Evolutionary conservation across 257 asterid species (phyloP).

Genomic region (Capsicum pubescens): DNA sequence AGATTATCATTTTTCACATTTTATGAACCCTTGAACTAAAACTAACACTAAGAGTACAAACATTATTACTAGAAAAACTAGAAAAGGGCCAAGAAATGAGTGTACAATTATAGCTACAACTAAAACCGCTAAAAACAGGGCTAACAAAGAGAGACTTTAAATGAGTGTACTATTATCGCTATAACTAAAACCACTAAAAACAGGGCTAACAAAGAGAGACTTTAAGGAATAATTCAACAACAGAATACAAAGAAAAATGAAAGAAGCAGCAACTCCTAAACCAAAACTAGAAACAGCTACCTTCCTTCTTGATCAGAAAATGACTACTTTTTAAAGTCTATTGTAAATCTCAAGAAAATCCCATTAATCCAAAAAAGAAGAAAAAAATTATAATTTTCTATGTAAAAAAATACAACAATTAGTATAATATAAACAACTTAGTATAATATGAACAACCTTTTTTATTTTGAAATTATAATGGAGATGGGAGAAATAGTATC

Average conservation of each 20-base stretch:
- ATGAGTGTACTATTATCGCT: constrained; percentile 16
- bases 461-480: too few relatives aligned
- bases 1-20: too few relatives aligned
- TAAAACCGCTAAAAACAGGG: too few relatives aligned
- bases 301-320: too few relatives aligned
- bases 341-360: too few relatives aligned
- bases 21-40: too few relatives aligned
- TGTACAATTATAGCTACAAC: neutral
- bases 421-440: constrained; percentile 9
- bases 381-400: neutral
- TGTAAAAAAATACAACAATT: neutral
- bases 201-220: constrained; percentile 55
- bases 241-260: constrained; percentile 52
- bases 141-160: too few relatives aligned
- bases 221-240: constrained; percentile 55
- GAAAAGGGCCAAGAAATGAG: constrained; percentile 51
- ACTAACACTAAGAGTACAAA: constrained; percentile 10
- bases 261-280: constrained; percentile 51
- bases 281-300: constrained; percentile 33
- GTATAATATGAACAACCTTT: too few relatives aligned
- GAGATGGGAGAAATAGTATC: too few relatives aligned
- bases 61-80: constrained; percentile 28
- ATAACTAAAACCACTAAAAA: constrained; percentile 47
- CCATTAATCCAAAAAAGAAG: constrained; percentile 43
- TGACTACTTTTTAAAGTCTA: too few relatives aligned